phyloP scores from a whole-genome alignment of 768 basidiomycete genomes.

The Russula lepida region DNA sequence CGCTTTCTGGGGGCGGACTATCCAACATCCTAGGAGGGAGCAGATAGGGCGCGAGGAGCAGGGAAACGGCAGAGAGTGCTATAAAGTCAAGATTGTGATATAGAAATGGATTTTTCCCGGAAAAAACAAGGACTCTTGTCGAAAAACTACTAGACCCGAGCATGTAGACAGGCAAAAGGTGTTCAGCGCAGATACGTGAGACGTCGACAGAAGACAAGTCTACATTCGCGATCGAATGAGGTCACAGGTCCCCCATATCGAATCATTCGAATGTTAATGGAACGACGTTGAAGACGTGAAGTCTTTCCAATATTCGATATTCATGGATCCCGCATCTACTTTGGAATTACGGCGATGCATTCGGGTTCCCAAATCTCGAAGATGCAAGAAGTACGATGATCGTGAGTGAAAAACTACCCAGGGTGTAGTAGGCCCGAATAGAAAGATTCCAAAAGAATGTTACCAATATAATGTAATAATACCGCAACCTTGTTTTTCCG shows the following conservation, averaged over 20 bases:
- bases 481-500: background rate
- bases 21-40: slow-evolving; percentile 1
- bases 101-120: background rate
- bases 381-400: slow-evolving; percentile 80
- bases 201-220: background rate
- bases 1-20: slow-evolving; percentile 11
- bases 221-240: background rate
- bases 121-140: background rate
- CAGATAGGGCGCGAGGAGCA: background rate
- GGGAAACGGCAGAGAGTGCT: background rate
- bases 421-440: background rate
- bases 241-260: background rate
- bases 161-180: slow-evolving; percentile 1
- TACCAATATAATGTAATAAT: background rate
- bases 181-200: background rate
- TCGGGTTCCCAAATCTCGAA: slow-evolving; percentile 70
- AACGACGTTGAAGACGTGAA: background rate
- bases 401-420: slow-evolving; percentile 36
- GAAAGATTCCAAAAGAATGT: background rate
- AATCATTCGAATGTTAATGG: background rate
- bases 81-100: background rate
- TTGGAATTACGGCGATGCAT: background rate
- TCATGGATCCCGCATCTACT: too few species aligned
- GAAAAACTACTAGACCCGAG: background rate
- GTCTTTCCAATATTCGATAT: background rate